Percentiles rank a stretch among this genome's conserved stretches.
Evolutionary conservation across 2,329 filamentous ascomycete genomes (phyloP).

Genomic region (Cladorrhinum sp.): DNA sequence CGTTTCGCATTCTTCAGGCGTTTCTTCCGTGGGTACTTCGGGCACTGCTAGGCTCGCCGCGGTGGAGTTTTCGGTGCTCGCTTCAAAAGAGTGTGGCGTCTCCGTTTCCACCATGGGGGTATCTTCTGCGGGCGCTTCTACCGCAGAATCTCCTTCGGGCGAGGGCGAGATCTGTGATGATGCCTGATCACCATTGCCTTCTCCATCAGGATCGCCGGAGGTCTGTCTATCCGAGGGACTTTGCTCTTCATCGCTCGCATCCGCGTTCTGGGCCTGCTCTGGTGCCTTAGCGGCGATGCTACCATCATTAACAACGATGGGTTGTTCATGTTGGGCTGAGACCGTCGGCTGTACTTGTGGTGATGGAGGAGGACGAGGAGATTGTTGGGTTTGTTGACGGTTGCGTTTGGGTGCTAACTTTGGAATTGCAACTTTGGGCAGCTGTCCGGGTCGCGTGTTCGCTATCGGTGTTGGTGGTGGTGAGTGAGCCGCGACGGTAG

Average conservation of each 20-base stretch:
- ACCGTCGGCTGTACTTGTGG: neutral
- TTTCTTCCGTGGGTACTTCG: neutral
- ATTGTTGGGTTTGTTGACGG: neutral
- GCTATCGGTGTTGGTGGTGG: neutral
- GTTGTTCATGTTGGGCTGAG: neutral
- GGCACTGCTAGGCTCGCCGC: neutral
- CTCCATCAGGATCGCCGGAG: neutral
- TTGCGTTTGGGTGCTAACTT: neutral
- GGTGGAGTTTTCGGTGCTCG: neutral
- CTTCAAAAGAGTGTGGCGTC: neutral
- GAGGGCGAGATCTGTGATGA: neutral
- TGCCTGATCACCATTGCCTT: neutral
- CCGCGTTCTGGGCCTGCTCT: neutral
- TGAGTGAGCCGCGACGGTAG: neutral
- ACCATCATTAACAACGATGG: neutral
- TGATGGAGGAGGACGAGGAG: neutral
- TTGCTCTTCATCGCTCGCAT: neutral
- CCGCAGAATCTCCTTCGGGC: neutral
- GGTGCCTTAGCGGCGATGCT: neutral
- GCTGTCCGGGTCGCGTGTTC: neutral
- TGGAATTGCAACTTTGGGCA: neutral
- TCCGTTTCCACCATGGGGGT: neutral
- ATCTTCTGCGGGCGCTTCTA: neutral
- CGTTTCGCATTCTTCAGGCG: no score
- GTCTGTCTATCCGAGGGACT: neutral